Conservation (phyloP, 805 yeast genomes). For the Tetrapisispora iriomotensis region DNA sequence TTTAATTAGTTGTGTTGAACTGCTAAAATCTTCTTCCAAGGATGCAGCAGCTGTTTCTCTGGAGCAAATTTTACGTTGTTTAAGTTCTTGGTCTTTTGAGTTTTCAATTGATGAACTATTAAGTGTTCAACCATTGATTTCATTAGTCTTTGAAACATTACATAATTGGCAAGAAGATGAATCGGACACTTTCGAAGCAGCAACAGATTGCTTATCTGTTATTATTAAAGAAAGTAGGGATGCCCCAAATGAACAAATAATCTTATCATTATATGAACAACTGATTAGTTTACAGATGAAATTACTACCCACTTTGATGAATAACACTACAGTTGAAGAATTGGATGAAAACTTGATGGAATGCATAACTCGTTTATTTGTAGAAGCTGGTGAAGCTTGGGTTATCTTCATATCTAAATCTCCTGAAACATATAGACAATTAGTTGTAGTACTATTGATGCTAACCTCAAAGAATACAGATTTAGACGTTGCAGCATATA, state of each 20-base stretch:
- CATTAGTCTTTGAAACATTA: slow-evolving; percentile 56
- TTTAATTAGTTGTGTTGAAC: slow-evolving; percentile 38
- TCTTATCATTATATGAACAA: slow-evolving; percentile 59
- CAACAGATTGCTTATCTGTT: slow-evolving; percentile 79
- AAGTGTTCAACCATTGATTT: slow-evolving; percentile 51
- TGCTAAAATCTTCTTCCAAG: slow-evolving; percentile 20
- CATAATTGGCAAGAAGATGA: slow-evolving; percentile 30
- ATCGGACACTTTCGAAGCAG: slow-evolving; percentile 61
- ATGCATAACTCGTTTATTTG: slow-evolving; percentile 64
- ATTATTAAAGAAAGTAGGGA: slow-evolving; percentile 77
- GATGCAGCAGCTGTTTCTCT: slow-evolving; percentile 16
- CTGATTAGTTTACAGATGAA: slow-evolving; percentile 51
- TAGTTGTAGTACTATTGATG: slow-evolving; percentile 63
- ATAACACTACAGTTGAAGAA: slow-evolving; percentile 29
- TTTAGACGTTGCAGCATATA: slow-evolving; percentile 78
- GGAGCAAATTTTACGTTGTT: slow-evolving; percentile 52
- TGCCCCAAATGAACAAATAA: slow-evolving; percentile 49
- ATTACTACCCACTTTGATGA: slow-evolving; percentile 31
- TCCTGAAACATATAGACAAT: slow-evolving; percentile 58
- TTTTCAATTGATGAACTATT: slow-evolving; percentile 66
- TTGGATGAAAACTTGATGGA: slow-evolving; percentile 56
- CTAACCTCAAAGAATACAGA: slow-evolving; percentile 70
- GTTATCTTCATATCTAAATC: slow-evolving; percentile 69
- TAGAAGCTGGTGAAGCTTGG: slow-evolving; percentile 96
- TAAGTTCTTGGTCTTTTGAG: slow-evolving; percentile 87